Percentiles rank a stretch among this genome's conserved stretches.
These are phyloP conservation scores for Nicotiana benthamiana DNA, from an alignment of 257 asterid species.

Conservation along the genomic window DNA sequence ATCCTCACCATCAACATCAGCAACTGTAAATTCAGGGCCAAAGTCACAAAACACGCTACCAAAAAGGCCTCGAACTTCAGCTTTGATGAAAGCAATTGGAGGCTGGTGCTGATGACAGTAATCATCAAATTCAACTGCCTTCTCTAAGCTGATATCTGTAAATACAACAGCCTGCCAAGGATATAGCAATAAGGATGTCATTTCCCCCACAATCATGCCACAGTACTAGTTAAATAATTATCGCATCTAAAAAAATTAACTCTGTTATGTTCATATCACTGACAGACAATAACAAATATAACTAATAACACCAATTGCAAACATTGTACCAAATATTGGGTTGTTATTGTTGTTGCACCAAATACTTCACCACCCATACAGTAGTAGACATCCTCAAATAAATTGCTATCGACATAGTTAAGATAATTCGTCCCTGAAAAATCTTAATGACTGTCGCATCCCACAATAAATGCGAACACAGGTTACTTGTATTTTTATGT, in stretches of 20 bases:
- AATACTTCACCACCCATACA: not conserved
- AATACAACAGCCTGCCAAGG: slow-evolving; percentile 78
- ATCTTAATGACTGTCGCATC: not conserved
- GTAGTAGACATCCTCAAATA: not conserved
- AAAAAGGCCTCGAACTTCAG: slow-evolving; percentile 89
- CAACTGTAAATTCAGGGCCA: slow-evolving; percentile 77
- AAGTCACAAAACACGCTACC: slow-evolving; percentile 85
- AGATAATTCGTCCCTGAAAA: not conserved
- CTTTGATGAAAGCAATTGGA: slow-evolving; percentile 83
- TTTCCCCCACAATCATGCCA: not conserved
- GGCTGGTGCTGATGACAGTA: slow-evolving; percentile 84
- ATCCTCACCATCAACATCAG: slow-evolving; percentile 90
- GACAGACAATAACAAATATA: not conserved
- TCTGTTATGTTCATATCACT: not conserved
- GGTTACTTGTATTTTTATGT: not conserved
- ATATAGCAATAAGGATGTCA: not conserved
- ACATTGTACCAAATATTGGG: not conserved
- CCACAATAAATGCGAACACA: not conserved
- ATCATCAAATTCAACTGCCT: slow-evolving; percentile 65
- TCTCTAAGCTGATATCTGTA: slow-evolving; percentile 54
- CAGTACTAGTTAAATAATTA: not conserved
- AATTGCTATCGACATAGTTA: not conserved
- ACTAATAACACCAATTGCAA: not conserved
- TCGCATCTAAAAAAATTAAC: not conserved
- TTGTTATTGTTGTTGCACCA: no score